Evolutionary conservation across 148 eudicot species (phyloP), one percentile per base, ranked within the genome.

Genomic region (Polygonum aviculare): DNA sequence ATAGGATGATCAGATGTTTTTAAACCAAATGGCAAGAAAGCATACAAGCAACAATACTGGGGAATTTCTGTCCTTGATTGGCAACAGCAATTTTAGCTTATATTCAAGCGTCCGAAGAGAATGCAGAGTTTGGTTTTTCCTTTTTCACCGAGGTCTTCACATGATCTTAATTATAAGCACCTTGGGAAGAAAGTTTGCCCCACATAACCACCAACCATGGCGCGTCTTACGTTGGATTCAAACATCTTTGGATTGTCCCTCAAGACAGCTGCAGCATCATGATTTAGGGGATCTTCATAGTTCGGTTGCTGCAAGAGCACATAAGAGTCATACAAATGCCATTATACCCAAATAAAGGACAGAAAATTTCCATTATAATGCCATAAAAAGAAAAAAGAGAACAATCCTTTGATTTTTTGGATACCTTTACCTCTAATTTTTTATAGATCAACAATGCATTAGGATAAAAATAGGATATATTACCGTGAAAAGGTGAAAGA

Each of bases 241-340:
- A 94, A 94, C 88, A 84, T 77, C 75, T 88, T 94, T 3, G 98
- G 98, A 83, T 87, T 89, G 69, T 94, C 95, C 81, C 92, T 94
- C 78, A 94, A 79, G 41, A 90, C 93, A 7, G 89, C 97, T 72
- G 98, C 98, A 47, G 98, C 98, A 60, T 94, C 98, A 38, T 86
- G 92, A 69, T 94, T 94, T 21, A 94, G 88, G 49, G 98, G 98
- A 82, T 94, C 98, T 86, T 94, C 98, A 62, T 87, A 81, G 76
- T 94, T 94, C 7, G 98, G 98, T 83, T 94, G 90, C 98, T 94
- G 87, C 82, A 26, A 44, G 4, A 48, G 10, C n/a, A 65, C 41
- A n/a, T 2, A 19, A 8, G 31, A 57, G 21, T 57, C 8, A 3
- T 55, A 55, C n/a, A 55, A 54, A 55, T 50, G 54, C 12, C 62